Evolutionary conservation across 768 basidiomycete genomes (phyloP), one percentile per base, ranked within the genome.

Genomic region (Termitomyces sp.): DNA sequence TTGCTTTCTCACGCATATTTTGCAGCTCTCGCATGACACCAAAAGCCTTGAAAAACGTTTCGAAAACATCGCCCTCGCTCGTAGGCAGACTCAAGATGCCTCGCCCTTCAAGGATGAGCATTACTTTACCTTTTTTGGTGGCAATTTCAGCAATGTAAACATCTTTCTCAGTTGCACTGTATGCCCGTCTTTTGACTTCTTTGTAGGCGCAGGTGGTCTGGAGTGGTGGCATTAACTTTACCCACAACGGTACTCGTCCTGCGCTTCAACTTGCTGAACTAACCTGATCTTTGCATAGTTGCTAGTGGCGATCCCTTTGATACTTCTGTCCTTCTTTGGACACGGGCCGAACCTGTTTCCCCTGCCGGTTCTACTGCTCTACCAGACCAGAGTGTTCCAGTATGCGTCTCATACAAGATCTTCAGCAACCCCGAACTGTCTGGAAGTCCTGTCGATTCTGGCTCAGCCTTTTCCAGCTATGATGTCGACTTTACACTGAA

Each of bases 401-500:
- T 80, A 43, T 84, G 81, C 66, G 71, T 82, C 23, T 70, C 75
- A 1, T 84, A 74, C 72, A 75, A 75, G 63, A 72, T 84, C 36
- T 77, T 72, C 44, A 68, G 72, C 35, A 74, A 74, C 35, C 52
- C 71, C 4, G 68, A 68, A 44, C 66, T 80, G 33, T 64, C 72
- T 12, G 75, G 75, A 2, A 63, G 64, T 16, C 66, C 74, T 18
- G 56, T 12, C 40, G 72, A 79, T 59, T 72, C 75, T 9, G 82
- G 79, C 13, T 71, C 82, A 59, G 83, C 79, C 0, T 83, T 82
- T 69, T 83, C 83, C 0, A 77, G 73, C 59, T 79, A 80, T 54
- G 84, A 87, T 59, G 80, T 86, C 38, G 83, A 84, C 65, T 84
- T 75, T 66, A 84, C 84, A 0, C 75, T 83, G 63, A 85, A 85